These are phyloP conservation scores for Colletotrichum sp. DNA, from an alignment of 2,329 filamentous ascomycete species.

Conservation along the genomic window DNA sequence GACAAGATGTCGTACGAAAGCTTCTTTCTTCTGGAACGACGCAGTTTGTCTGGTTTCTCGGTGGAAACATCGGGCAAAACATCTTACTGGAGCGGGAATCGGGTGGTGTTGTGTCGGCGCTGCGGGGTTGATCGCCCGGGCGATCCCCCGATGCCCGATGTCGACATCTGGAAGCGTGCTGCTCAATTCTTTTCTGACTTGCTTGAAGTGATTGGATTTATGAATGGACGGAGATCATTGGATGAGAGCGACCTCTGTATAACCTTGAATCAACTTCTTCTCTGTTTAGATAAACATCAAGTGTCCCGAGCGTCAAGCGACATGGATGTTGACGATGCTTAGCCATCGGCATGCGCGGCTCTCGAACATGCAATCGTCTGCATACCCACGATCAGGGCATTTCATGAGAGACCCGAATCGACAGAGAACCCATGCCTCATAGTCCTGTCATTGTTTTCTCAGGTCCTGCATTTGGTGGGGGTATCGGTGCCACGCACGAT, in stretches of 20 bases:
- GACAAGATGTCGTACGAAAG: not conserved
- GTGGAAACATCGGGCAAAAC: not conserved
- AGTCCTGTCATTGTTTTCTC: not conserved
- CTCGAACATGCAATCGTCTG: not conserved
- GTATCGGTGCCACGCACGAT: not conserved
- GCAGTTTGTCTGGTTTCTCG: not conserved
- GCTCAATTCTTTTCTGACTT: not conserved
- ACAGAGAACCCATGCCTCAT: not conserved
- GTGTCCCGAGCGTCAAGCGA: not conserved
- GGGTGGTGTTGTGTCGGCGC: not conserved
- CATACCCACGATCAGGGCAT: not conserved
- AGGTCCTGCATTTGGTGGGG: not conserved
- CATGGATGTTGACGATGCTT: not conserved
- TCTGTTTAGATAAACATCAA: not conserved
- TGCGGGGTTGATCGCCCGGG: not conserved
- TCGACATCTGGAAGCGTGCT: not conserved
- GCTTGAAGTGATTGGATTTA: too few species aligned
- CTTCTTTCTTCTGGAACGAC: not conserved
- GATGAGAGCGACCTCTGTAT: not conserved
- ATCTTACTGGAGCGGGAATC: not conserved
- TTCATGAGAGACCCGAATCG: not conserved
- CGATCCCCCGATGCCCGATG: constrained; percentile 13
- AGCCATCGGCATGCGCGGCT: not conserved
- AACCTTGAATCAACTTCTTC: not conserved
- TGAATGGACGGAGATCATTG: not conserved